Base-by-base conservation (phyloP, 768 basidiomycete genomes). In the Boletus vinaceobasis region DNA sequence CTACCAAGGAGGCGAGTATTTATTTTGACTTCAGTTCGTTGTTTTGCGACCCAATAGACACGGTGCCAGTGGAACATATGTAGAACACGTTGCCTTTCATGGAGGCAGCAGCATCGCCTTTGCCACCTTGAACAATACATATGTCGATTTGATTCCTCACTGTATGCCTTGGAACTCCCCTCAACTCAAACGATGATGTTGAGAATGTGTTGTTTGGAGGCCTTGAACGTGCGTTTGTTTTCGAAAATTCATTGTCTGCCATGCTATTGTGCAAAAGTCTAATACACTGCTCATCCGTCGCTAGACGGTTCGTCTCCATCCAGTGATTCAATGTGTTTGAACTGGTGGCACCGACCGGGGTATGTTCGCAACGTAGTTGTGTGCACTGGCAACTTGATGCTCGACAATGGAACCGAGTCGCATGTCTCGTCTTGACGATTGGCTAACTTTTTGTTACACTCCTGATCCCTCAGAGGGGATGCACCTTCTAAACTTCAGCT, bases 1-100 rank as follows among this genome's bases (percentile, higher is more conserved):
- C 81, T 8, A 80, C 84, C 70, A 83, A 85, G 71, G 82, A 82
- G 7, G 81, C 83, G 60, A 27, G 79, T 66, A 21, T 40, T 45
- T 40, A n/a, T 21, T 32, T 7, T 13, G 17, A 36, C 40, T 19
- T 19, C 13, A 11, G 27, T n/a, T 29, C 19, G 15, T 19, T 36
- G 26, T 35, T 10, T 17, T 39, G 37, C 17, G 29, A 40, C 29
- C 19, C 27, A 46, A 40, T 17, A 37, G 19, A 48, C 33, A 32
- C 10, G 7, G 7, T 7, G 7, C 8, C 8, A 29, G 29, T 17
- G 17, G 23, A n/a, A n/a, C n/a, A n/a, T 21, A 49, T 8, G 33
- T 7, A 83, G 82, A 84, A 84, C 64, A 79, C 80, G 23, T 23
- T 23, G 23, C 29, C 29, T 29, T 1, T 29, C 29, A 7, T 29